These are phyloP conservation scores for Cnidoscolus chayamansa DNA, from an alignment of 441 rosid species.

Conservation along the genomic window DNA sequence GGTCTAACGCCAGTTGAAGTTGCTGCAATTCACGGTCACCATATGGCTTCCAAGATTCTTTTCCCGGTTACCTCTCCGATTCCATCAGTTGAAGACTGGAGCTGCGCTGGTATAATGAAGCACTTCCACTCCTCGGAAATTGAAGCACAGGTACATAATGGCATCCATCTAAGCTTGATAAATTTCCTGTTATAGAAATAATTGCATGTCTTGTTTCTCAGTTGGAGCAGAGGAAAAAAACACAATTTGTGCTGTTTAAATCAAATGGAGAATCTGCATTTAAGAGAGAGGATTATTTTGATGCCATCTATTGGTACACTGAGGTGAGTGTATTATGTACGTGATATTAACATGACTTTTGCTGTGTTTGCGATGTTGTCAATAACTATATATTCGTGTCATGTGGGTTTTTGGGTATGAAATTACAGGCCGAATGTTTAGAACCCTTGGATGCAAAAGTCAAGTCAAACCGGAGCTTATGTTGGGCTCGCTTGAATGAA, in stretches of 20 bases:
- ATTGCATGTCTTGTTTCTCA: background rate
- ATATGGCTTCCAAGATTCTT: constrained; percentile 10
- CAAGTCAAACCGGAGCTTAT: constrained; percentile 12
- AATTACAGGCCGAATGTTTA: background rate
- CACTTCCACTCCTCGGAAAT: constrained; percentile 9
- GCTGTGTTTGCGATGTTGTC: background rate
- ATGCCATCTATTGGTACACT: constrained; percentile 1
- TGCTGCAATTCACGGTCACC: constrained; percentile 7
- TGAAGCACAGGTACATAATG: background rate
- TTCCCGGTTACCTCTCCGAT: constrained; percentile 16
- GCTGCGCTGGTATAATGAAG: constrained; percentile 11
- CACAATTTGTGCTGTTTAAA: background rate
- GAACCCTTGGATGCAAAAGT: background rate
- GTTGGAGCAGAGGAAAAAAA: background rate
- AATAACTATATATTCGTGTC: background rate
- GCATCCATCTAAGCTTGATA: too few species aligned
- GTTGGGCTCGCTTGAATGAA: constrained; percentile 16
- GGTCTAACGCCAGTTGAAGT: constrained; percentile 19
- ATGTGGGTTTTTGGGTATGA: background rate
- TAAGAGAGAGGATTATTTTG: constrained; percentile 7
- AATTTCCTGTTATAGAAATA: too few species aligned
- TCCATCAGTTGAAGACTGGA: constrained; percentile 11
- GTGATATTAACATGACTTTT: background rate
- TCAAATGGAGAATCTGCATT: constrained; percentile 7
- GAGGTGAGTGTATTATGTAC: background rate